phyloP scores from a whole-genome alignment of 495 filamentous ascomycete genomes.

The Daldinia bambusicola region DNA sequence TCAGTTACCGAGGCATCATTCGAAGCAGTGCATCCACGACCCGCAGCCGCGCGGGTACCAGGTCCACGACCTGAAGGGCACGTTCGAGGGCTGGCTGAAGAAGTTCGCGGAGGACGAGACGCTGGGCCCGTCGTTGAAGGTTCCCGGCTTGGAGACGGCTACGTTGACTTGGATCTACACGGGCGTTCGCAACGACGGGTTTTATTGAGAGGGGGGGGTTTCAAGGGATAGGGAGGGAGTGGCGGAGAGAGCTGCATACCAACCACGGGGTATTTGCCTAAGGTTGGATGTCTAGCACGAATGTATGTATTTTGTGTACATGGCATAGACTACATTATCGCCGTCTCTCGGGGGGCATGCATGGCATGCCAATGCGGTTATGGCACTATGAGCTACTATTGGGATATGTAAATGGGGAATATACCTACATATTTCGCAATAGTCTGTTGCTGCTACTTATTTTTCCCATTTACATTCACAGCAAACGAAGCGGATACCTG shows the following conservation, averaged over 20 bases:
- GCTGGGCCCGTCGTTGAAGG: constrained; percentile 16
- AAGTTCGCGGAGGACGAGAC: constrained; percentile 36
- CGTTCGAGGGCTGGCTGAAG: constrained; percentile 45
- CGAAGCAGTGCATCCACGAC: constrained; percentile 40
- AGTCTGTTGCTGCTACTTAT: background rate
- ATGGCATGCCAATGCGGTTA: background rate
- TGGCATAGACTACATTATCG: constrained; percentile 4
- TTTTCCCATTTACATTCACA: background rate
- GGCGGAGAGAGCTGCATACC: too few species aligned
- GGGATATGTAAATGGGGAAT: background rate
- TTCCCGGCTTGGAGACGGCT: constrained; percentile 44
- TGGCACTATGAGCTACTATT: background rate
- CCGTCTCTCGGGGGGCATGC: background rate
- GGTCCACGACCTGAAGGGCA: constrained; percentile 45
- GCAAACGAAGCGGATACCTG: background rate
- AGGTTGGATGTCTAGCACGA: too few species aligned
- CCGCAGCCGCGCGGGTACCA: constrained; percentile 42
- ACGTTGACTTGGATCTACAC: constrained; percentile 48
- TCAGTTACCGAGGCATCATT: constrained; percentile 24
- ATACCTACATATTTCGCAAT: background rate
- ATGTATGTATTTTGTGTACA: constrained; percentile 2
- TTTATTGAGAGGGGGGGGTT: constrained; percentile 27
- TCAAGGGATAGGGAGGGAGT: too few species aligned
- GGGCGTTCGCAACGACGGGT: constrained; percentile 26
- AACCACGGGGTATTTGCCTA: too few species aligned